Percentiles rank a stretch among this genome's conserved stretches.
These are phyloP conservation scores for Trametes sp. DNA, from an alignment of 1,284 basidiomycete genomes.

Conservation along the genomic window DNA sequence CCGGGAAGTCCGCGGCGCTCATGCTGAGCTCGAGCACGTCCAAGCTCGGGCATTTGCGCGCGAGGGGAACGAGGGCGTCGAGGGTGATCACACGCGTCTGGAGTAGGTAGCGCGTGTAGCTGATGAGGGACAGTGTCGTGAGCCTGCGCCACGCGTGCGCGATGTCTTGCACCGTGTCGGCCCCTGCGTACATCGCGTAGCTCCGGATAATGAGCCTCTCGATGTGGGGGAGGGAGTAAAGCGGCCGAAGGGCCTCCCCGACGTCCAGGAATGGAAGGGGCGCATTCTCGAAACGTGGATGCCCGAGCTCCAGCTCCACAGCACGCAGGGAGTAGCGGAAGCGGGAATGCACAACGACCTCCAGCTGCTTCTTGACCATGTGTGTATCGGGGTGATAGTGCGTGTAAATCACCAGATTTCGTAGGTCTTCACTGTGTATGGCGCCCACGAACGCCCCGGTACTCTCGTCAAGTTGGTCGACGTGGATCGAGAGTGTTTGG, in stretches of 20 bases:
- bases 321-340: background rate
- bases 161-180: background rate
- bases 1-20: background rate
- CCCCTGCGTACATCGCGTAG: background rate
- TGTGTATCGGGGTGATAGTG: background rate
- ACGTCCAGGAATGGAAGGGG: background rate
- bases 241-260: background rate
- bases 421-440: too few species aligned
- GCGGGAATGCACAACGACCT: background rate
- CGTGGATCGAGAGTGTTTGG: background rate
- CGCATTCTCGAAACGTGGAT: background rate
- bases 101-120: background rate
- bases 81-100: background rate
- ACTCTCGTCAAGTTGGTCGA: background rate
- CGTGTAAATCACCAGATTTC: too few species aligned
- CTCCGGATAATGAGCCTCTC: background rate
- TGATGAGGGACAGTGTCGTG: background rate
- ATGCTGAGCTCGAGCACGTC: background rate
- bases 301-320: background rate
- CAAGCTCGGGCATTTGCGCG: background rate
- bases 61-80: constrained; percentile 2
- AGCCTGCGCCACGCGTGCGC: background rate
- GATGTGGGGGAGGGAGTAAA: background rate
- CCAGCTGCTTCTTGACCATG: background rate
- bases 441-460: background rate